These are phyloP conservation scores for Penicillium bovifimosum DNA, from an alignment of 495 filamentous ascomycete genomes.

Conservation along the genomic window DNA sequence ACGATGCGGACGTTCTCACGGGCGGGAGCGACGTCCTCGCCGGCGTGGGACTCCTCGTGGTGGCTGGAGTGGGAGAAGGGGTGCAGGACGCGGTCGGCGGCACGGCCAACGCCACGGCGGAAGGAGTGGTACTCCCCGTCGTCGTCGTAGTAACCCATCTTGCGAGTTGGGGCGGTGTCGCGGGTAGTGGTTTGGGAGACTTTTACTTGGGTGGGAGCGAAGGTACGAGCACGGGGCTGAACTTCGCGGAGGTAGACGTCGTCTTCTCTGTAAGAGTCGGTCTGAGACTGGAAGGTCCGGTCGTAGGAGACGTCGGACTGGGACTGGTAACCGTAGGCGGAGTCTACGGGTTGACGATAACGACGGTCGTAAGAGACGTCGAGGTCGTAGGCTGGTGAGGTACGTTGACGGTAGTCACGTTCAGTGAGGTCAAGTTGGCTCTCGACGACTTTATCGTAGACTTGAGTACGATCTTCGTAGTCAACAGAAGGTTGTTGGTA, in stretches of 20 bases:
- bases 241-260: conserved; percentile 33
- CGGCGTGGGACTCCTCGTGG: conserved; percentile 54
- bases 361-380: conserved; percentile 54
- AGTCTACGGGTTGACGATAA: conserved; percentile 31
- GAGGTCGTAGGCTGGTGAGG: conserved; percentile 63
- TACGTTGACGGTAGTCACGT: conserved; percentile 75
- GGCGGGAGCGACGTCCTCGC: conserved; percentile 33
- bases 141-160: conserved; percentile 99
- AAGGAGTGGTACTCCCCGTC: conserved; percentile 93
- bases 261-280: conserved; percentile 28
- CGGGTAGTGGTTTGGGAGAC: conserved; percentile 32
- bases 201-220: conserved; percentile 33
- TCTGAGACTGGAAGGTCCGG: conserved; percentile 21
- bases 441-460: conserved; percentile 49
- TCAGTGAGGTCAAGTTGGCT: conserved; percentile 76
- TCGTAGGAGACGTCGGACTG: conserved; percentile 30
- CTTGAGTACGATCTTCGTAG: conserved; percentile 47
- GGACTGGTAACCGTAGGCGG: conserved; percentile 28
- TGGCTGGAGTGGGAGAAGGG: conserved; percentile 56
- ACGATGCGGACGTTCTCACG: conserved; percentile 49
- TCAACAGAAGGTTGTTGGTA: conserved; percentile 50
- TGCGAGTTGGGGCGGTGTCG: conserved; percentile 40
- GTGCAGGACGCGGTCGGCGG: conserved; percentile 75
- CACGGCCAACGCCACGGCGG: conserved; percentile 79
- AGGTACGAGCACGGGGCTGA: conserved; percentile 42